Base-by-base conservation (phyloP, 2,329 filamentous ascomycete genomes). In the Cladosporium austrohemisphaericum region DNA sequence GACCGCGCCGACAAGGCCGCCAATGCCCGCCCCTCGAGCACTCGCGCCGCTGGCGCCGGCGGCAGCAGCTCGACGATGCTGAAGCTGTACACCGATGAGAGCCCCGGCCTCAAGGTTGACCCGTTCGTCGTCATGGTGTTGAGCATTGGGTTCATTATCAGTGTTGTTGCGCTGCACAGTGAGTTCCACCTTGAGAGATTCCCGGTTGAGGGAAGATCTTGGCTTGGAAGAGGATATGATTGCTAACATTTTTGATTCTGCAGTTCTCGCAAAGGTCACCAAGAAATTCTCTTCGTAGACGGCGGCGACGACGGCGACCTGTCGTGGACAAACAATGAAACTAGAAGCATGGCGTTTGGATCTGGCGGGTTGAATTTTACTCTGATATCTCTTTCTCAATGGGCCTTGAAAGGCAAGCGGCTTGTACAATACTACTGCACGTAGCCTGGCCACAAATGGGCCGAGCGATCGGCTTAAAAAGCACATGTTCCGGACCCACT, bases 31-130 rank as follows among this genome's bases (percentile, higher is more conserved):
- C 93, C 93, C 43, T 88, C 85, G 70, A 95, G 88, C 76, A 98
- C 93, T 59, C 83, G 93, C 64, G 84, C 92, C 31, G 93, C 93
- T 26, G 93, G 93, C 61, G 93, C 93, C 14, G 93, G 93, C 60
- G 93, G 93, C 58, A 96, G 90, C 69, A 95, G 86, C 71, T 95
- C 89, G 76, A 98, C 93, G 46, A 98, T 98, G 93, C 79, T 98
- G 76, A 92, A 91, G 73, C 85, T 98, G 36, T 98, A 98, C 83
- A 98, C 93, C 51, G 93, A 98, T 68, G 93, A 98, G 77, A 95
- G 88, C 58, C 93, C 93, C 52, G 93, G 93, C 55, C 78, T 98
- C 64, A 95, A 96, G 78, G 93, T 98, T 58, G 93, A 98, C 71
- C 93, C 93, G 18, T 93, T 98, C 52, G 91, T 98, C 58, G 92